These are phyloP conservation scores for Corynespora cassiicola DNA, from an alignment of 2,329 filamentous ascomycete species.

Conservation along the genomic window DNA sequence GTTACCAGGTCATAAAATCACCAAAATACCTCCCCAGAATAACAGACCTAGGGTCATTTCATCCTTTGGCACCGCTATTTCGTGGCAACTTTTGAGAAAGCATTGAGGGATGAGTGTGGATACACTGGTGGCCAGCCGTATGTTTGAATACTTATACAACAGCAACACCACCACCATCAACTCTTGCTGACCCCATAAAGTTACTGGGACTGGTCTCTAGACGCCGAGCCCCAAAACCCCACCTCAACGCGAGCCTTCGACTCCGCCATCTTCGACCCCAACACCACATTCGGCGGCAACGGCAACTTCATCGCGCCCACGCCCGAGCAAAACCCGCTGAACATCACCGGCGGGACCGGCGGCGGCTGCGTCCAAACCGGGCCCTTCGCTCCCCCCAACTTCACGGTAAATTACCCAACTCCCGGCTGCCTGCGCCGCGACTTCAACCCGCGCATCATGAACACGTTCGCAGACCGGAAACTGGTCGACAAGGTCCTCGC, in stretches of 20 bases:
- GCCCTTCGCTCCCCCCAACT: conserved; percentile 31
- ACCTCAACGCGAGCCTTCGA: conserved; percentile 21
- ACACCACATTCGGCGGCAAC: conserved; percentile 43
- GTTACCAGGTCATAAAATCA: background rate
- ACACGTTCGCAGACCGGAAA: conserved; percentile 23
- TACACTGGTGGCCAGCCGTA: conserved; percentile 27
- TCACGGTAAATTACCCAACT: conserved; percentile 29
- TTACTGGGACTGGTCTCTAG: conserved; percentile 36
- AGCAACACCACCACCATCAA: background rate
- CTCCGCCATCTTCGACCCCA: conserved; percentile 23
- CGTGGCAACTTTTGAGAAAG: conserved; percentile 26
- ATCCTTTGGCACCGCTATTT: conserved; percentile 31
- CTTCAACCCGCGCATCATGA: conserved; percentile 33
- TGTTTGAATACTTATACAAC: too few relatives aligned
- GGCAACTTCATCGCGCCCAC: conserved; percentile 34
- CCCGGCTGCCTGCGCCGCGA: conserved; percentile 39
- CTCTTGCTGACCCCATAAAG: too few relatives aligned
- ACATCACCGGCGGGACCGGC: conserved; percentile 33
- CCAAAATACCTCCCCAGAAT: too few relatives aligned
- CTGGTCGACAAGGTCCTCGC: conserved; percentile 28
- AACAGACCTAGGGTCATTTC: conserved; percentile 19
- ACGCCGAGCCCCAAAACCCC: conserved; percentile 22
- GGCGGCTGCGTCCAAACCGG: conserved; percentile 42
- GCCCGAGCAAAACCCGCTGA: conserved; percentile 27
- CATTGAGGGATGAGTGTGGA: conserved; percentile 28